phyloP scores from a whole-genome alignment of 164 flowering plant species.

The Umbellularia californica region DNA sequence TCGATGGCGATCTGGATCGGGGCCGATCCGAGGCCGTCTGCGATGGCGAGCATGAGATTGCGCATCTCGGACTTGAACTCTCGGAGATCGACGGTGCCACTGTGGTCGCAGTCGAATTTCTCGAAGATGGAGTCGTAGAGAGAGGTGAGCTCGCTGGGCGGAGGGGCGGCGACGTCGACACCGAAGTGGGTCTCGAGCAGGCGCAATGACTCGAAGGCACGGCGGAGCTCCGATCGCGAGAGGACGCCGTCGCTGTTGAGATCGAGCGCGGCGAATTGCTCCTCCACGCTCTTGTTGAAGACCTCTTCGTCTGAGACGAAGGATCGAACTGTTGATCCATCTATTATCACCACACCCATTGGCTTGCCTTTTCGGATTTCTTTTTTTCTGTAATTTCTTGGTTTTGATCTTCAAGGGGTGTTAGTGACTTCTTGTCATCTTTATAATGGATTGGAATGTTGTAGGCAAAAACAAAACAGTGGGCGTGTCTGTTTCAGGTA shows the following conservation, averaged over 20 bases:
- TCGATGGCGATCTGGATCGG: too few species aligned
- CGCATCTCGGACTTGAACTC: constrained; percentile 75
- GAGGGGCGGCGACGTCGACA: constrained; percentile 33
- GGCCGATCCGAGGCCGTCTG: constrained; percentile 41
- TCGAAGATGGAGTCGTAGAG: constrained; percentile 43
- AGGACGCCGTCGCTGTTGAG: constrained; percentile 73
- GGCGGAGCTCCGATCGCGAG: constrained; percentile 65
- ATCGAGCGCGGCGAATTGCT: constrained; percentile 51
- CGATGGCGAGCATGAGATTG: constrained; percentile 82
- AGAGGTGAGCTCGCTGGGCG: constrained; percentile 61
- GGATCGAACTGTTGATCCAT: constrained; percentile 18
- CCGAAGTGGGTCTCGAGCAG: constrained; percentile 38
- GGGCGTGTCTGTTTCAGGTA: too few species aligned
- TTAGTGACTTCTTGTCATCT: too few species aligned
- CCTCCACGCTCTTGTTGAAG: constrained; percentile 57
- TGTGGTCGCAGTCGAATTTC: too few species aligned
- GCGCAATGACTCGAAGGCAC: constrained; percentile 65
- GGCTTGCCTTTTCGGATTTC: too few species aligned
- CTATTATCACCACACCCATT: too few species aligned
- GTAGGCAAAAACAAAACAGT: too few species aligned
- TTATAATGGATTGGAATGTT: too few species aligned
- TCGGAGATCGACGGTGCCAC: constrained; percentile 36
- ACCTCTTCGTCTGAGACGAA: constrained; percentile 36
- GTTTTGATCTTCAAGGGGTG: too few species aligned
- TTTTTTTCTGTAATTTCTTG: too few species aligned